These are phyloP conservation scores for Stenogyne calaminthoides DNA, from an alignment of 305 asterid genomes.

Conservation along the genomic window DNA sequence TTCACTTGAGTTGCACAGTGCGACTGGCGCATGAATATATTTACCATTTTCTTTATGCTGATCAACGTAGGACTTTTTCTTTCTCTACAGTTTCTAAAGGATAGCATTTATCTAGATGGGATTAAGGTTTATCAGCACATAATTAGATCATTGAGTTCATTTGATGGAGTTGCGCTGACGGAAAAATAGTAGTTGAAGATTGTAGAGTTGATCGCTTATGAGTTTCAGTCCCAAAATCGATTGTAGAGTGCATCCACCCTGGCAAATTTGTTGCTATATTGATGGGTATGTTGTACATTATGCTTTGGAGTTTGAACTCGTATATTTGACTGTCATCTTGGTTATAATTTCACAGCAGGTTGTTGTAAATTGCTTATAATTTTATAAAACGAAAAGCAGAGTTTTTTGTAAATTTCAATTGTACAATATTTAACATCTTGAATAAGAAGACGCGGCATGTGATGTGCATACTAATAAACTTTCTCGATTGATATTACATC, in stretches of 20 bases:
- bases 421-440: background rate
- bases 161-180: slow-evolving; percentile 32
- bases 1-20: background rate
- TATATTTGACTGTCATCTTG: too few relatives aligned
- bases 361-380: background rate
- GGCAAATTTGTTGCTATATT: too few relatives aligned
- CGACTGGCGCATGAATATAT: too few relatives aligned
- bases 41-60: background rate
- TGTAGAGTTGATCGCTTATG: background rate
- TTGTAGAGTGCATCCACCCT: slow-evolving; percentile 5
- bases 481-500: background rate
- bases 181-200: slow-evolving; percentile 17
- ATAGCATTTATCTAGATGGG: slow-evolving; percentile 75
- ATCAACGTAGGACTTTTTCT: slow-evolving; percentile 8
- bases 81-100: slow-evolving; percentile 62
- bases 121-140: slow-evolving; percentile 76
- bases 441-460: background rate
- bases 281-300: slow-evolving; percentile 2
- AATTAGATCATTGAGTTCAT: slow-evolving; percentile 71
- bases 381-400: background rate
- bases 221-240: background rate
- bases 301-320: slow-evolving; percentile 19
- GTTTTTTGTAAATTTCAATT: background rate
- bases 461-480: background rate
- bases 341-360: too few relatives aligned